Evolutionary conservation across 371 early-diverging fungal species (phyloP).

Genomic region (Haplosporangium sp.): DNA sequence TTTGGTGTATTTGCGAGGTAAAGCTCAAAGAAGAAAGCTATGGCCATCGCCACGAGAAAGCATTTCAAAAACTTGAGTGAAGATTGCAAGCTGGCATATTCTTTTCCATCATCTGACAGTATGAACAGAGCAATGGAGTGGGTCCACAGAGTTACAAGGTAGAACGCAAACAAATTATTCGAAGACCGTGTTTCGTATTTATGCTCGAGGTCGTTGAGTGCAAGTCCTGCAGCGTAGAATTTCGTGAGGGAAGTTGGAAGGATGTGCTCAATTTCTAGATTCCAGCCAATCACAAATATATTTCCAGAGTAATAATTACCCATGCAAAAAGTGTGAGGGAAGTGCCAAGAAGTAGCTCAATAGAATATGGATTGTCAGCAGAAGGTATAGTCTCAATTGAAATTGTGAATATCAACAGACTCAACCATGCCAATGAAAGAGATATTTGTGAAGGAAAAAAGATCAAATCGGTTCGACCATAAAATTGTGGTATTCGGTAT

Average conservation of each 20-base stretch:
- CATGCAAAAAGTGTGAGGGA: conserved; percentile 18
- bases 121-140: conserved; percentile 19
- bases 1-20: conserved; percentile 18
- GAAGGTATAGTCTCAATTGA: neutral
- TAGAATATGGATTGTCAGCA: neutral
- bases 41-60: conserved; percentile 1
- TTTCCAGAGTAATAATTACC: conserved; percentile 4
- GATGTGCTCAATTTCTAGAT: neutral
- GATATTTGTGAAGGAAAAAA: conserved; percentile 37
- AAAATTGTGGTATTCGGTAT: conserved; percentile 17
- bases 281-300: neutral
- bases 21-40: conserved; percentile 27
- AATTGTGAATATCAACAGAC: conserved; percentile 1
- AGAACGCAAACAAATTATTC: conserved; percentile 22
- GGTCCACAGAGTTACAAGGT: neutral
- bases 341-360: conserved; percentile 8
- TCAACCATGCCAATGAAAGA: conserved; percentile 13
- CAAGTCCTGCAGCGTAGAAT: conserved; percentile 6
- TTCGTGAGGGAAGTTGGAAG: too few relatives aligned
- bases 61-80: neutral
- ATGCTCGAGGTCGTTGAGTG: conserved; percentile 30
- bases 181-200: conserved; percentile 40
- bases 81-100: neutral
- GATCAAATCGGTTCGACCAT: conserved; percentile 33
- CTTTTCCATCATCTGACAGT: conserved; percentile 6